These are phyloP conservation scores for Moricandia arvensis DNA, from an alignment of 345 rosid species.

Conservation along the genomic window DNA sequence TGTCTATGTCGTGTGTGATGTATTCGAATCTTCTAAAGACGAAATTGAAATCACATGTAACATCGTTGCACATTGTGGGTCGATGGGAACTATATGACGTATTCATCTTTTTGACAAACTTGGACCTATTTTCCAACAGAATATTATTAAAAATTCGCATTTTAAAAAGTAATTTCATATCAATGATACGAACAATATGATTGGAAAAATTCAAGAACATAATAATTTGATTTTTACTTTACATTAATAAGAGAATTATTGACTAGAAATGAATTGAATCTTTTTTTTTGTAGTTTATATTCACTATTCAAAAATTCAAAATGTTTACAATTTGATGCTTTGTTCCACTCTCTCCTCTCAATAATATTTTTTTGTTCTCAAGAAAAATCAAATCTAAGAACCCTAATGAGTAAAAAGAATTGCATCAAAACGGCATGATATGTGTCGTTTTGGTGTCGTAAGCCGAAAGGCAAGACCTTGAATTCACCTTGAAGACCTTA, in stretches of 20 bases:
- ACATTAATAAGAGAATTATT: slow-evolving; percentile 16
- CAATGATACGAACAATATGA: slow-evolving; percentile 31
- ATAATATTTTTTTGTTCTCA: background rate
- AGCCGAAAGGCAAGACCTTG: slow-evolving; percentile 61
- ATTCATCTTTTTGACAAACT: slow-evolving; percentile 10
- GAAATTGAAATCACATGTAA: slow-evolving; percentile 31
- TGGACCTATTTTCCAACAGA: slow-evolving; percentile 29
- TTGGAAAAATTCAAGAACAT: slow-evolving; percentile 28
- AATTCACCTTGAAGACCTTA: slow-evolving; percentile 63
- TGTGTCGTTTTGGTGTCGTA: slow-evolving; percentile 93
- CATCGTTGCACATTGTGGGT: slow-evolving; percentile 29
- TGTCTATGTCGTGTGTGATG: slow-evolving; percentile 36
- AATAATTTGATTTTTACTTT: slow-evolving; percentile 26
- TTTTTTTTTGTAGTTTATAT: slow-evolving; percentile 21
- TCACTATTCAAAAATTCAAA: slow-evolving; percentile 36
- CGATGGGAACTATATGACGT: slow-evolving; percentile 32
- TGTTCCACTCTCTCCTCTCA: background rate
- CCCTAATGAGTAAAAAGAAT: background rate
- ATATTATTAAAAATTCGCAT: slow-evolving; percentile 21
- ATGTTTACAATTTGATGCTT: slow-evolving; percentile 28
- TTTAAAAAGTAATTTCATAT: slow-evolving; percentile 17
- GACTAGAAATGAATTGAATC: slow-evolving; percentile 31
- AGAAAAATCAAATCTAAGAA: slow-evolving; percentile 19
- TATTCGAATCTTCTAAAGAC: slow-evolving; percentile 38
- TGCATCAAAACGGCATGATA: slow-evolving; percentile 80